Evolutionary conservation across 2,329 filamentous ascomycete species (phyloP), one percentile per base, ranked within the genome.

Genomic region (Gnomoniopsis smithogilvyi): DNA sequence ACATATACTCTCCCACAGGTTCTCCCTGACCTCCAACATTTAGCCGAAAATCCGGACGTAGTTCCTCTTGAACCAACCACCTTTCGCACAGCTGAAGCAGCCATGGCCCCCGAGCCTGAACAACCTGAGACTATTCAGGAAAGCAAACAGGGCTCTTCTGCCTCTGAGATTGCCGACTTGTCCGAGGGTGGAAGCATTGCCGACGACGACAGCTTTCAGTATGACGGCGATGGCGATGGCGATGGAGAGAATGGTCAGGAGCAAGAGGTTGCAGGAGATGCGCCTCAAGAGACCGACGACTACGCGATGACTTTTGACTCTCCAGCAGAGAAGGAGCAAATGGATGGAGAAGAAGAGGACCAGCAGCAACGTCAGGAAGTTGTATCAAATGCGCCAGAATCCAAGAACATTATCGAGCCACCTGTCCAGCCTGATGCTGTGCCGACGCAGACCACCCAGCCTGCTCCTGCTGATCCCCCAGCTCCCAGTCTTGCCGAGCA

Each of bases 301-400:
- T 79, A 81, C 72, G 76, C 77, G 66, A 80, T 76, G 68, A 78
- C 73, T 41, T 79, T 80, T 75, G 76, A 81, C 69, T 81, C 80
- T 59, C 76, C 78, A 58, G 72, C 78, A 59, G 72, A 67, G 52
- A 63, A 64, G 50, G 58, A 50, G 47, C 54, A 58, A 46, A 43
- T 45, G 51, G 50, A 73, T 67, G 72, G 67, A 49, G 70, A 65
- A 62, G 73, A 67, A 62, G 64, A 64, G 60, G 68, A 67, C 54
- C 62, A 64, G 59, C 67, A 67, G 63, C 65, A 66, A 65, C 63
- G 67, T 66, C 67, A 72, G 69, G 66, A 70, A 66, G 68, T 76
- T 79, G 73, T 80, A 79, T 74, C 76, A 71, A 72, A 75, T 67
- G 71, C 73, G 65, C 69, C 68, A 74, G 70, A 76, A 74, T 75